These are phyloP conservation scores for Amanita exitialis DNA, from an alignment of 768 basidiomycete species.

Conservation along the genomic window DNA sequence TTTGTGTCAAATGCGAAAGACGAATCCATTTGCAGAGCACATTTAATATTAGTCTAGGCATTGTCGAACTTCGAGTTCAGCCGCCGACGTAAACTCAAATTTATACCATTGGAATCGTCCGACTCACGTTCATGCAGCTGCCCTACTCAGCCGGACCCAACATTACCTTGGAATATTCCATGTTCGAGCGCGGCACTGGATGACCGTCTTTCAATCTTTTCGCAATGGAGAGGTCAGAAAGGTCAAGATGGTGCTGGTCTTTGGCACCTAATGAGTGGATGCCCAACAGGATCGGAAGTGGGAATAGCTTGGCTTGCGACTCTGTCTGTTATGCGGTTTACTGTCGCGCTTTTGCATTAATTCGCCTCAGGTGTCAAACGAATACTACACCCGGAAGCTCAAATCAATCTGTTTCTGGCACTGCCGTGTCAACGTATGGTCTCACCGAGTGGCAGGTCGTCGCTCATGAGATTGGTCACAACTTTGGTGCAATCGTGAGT, in stretches of 20 bases:
- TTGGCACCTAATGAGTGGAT: slow-evolving; percentile 85
- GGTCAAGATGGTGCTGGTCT: slow-evolving; percentile 69
- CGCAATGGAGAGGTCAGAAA: slow-evolving; percentile 69
- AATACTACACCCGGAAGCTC: slow-evolving; percentile 27
- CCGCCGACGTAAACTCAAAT: slow-evolving; percentile 30
- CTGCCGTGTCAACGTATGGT: slow-evolving; percentile 72
- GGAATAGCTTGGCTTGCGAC: slow-evolving; percentile 88
- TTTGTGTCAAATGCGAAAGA: slow-evolving; percentile 3
- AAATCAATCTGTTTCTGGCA: slow-evolving; percentile 57
- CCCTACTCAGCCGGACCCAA: slow-evolving; percentile 40
- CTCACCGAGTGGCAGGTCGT: slow-evolving; percentile 77
- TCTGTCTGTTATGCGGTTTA: slow-evolving; percentile 31
- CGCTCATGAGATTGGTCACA: slow-evolving; percentile 78
- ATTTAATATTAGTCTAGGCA: slow-evolving; percentile 81
- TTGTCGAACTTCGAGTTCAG: slow-evolving; percentile 71
- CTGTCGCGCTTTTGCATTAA: slow-evolving; percentile 3
- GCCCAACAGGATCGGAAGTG: slow-evolving; percentile 70
- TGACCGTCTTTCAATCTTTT: slow-evolving; percentile 67
- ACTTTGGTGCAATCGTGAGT: slow-evolving; percentile 83
- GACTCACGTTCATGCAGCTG: slow-evolving; percentile 32
- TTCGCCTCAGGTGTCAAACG: slow-evolving; percentile 40
- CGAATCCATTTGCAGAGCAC: slow-evolving; percentile 31
- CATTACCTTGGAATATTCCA: slow-evolving; percentile 65
- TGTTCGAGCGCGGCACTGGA: slow-evolving; percentile 55
- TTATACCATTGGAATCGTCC: background rate